Percentiles rank a stretch among this genome's conserved stretches.
Evolutionary conservation across 495 filamentous ascomycete genomes (phyloP).

Genomic region (Neurospora cerealis): DNA sequence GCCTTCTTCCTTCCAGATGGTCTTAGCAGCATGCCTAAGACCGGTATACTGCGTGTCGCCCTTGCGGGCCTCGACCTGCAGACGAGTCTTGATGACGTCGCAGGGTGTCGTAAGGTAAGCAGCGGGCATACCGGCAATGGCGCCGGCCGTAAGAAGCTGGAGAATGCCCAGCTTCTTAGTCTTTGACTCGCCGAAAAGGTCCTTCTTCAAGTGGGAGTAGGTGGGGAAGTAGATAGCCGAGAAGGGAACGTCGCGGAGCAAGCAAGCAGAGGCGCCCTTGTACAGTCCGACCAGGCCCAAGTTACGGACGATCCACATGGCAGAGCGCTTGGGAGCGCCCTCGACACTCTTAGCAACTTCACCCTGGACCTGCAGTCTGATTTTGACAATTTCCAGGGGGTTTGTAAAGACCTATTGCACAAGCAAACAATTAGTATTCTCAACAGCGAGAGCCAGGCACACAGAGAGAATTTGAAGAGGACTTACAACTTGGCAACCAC

Average conservation of each 20-base stretch:
- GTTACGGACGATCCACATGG: slow-evolving; percentile 95
- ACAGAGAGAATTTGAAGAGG: background rate
- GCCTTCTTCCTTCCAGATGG: slow-evolving; percentile 82
- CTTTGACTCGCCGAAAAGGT: slow-evolving; percentile 83
- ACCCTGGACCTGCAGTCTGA: slow-evolving; percentile 93
- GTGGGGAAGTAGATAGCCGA: slow-evolving; percentile 98
- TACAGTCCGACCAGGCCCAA: slow-evolving; percentile 92
- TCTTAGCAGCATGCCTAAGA: slow-evolving; percentile 75
- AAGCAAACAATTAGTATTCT: slow-evolving; percentile 9
- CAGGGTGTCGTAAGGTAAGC: slow-evolving; percentile 96
- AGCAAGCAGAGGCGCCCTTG: slow-evolving; percentile 92
- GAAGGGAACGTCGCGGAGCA: slow-evolving; percentile 94
- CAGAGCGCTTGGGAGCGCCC: slow-evolving; percentile 73
- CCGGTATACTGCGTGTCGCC: slow-evolving; percentile 80
- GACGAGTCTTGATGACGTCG: slow-evolving; percentile 97
- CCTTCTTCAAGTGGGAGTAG: slow-evolving; percentile 87
- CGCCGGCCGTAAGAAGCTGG: slow-evolving; percentile 89
- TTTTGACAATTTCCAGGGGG: slow-evolving; percentile 97
- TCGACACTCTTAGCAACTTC: slow-evolving; percentile 86
- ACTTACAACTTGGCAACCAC: slow-evolving; percentile 93
- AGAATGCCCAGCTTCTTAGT: slow-evolving; percentile 85
- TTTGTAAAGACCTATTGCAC: slow-evolving; percentile 76
- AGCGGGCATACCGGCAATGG: slow-evolving; percentile 96
- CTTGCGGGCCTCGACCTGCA: slow-evolving; percentile 95
- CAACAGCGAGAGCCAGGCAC: background rate